Evolutionary conservation across 352 stramenopile genomes (phyloP), one percentile per base, ranked within the genome.

Genomic region (Aphanomyces cochlioides): DNA sequence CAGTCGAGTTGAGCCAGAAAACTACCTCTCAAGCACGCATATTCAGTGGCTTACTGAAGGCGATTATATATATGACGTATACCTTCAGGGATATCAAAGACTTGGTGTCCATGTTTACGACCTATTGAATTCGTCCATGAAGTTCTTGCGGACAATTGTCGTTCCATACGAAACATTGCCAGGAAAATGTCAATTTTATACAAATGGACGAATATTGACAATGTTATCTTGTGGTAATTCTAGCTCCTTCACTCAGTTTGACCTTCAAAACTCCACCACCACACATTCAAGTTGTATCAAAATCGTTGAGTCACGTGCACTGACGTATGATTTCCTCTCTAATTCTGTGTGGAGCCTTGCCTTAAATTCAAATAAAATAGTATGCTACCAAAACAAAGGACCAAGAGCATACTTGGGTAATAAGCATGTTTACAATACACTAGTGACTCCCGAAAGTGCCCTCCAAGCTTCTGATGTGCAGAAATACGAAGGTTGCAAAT

Each of bases 21-120:
- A 28, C 28, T 28, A 28, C 28, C 0, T 28, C 28, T 28, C 28
- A 37, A 45, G 39, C 43, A 36, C 28, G 41, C 59, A 45, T 8
- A 41, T 67, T 17, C 59, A 67, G 36, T 41, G 19, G 10, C 47
- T 36, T 7, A 70, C 64, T 3, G 64, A 70, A 61, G 64, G 64
- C 48, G 54, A 70, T 36, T 70, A 61, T 61, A 34, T 70, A 7
- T 70, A 70, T 43, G 48, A 70, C 28, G 54, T 70, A 2, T 6
- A 28, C 15, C 28, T 54, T n/a, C n/a, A 19, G 15, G 54, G 19
- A 8, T 8, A 7, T 5, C 17, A 60, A 3, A 37, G 6, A 28
- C 8, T 70, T 47, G 36, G 28, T 19, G 64, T 70, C 13, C n/a
- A 43, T n/a, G 43, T 45, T 28, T 61, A 61, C 21, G 64, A 70